Evolutionary conservation across 805 yeast species (phyloP).

Genomic region (Candida odintsovae): DNA sequence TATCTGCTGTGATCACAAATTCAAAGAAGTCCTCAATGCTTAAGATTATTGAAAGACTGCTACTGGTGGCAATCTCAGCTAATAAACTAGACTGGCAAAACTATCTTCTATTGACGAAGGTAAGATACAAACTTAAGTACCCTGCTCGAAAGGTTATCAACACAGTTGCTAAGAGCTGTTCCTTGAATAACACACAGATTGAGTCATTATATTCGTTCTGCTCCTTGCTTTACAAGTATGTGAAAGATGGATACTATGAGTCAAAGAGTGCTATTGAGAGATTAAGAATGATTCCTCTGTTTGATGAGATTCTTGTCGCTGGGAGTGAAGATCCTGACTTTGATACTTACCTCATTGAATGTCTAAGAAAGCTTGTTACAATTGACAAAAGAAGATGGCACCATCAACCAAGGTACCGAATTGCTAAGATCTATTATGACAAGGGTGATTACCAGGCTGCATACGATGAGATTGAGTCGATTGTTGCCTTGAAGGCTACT

Average conservation of each 20-base stretch:
- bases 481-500: constrained; percentile 61
- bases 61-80: constrained; percentile 41
- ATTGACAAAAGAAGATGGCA: constrained; percentile 89
- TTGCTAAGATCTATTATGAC: constrained; percentile 56
- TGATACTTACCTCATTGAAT: constrained; percentile 37
- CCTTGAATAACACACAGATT: constrained; percentile 35
- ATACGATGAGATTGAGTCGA: constrained; percentile 51
- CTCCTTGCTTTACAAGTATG: constrained; percentile 53
- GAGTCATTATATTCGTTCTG: constrained; percentile 76
- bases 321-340: constrained; percentile 16
- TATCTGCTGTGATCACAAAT: constrained; percentile 1
- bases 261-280: constrained; percentile 32
- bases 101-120: constrained; percentile 52
- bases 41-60: constrained; percentile 36
- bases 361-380: constrained; percentile 41
- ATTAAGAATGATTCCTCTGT: constrained; percentile 30
- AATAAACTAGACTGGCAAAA: constrained; percentile 54
- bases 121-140: constrained; percentile 43
- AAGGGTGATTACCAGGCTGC: constrained; percentile 50
- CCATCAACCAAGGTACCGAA: constrained; percentile 72
- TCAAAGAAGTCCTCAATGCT: constrained; percentile 13
- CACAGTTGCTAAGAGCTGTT: constrained; percentile 39
- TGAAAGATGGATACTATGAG: constrained; percentile 30
- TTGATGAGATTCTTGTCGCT: constrained; percentile 12
- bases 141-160: constrained; percentile 32